Percentiles rank a stretch among this genome's conserved stretches.
Conservation (phyloP, 2,329 filamentous ascomycete species). For the Bipolaris cookei region DNA sequence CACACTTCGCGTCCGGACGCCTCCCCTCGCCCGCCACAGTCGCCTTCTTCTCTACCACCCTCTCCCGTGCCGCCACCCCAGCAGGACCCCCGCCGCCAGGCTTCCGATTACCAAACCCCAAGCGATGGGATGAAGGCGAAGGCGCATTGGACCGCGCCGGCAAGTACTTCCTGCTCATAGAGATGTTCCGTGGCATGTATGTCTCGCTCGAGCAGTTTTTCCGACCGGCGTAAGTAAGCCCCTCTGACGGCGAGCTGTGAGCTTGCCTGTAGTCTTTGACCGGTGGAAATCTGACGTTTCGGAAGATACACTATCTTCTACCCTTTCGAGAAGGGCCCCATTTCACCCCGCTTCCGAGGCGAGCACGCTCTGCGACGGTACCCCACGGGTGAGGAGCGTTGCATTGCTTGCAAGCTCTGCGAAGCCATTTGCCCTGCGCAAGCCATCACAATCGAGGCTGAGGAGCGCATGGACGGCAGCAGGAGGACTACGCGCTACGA, state of each 20-base stretch:
- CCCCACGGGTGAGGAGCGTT: slow-evolving; percentile 96
- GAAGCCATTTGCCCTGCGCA: slow-evolving; percentile 98
- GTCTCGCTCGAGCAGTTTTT: slow-evolving; percentile 98
- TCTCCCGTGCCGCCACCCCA: slow-evolving; percentile 68
- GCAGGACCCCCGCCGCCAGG: slow-evolving; percentile 77
- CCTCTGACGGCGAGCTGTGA: slow-evolving; percentile 21
- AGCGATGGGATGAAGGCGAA: slow-evolving; percentile 83
- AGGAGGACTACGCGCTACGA: slow-evolving; percentile 96
- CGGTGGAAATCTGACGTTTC: slow-evolving; percentile 34
- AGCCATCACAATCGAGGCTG: slow-evolving; percentile 98
- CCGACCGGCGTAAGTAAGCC: slow-evolving; percentile 82
- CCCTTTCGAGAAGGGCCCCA: slow-evolving; percentile 98
- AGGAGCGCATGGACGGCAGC: slow-evolving; percentile 95
- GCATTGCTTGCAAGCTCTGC: slow-evolving; percentile 99
- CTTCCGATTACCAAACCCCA: slow-evolving; percentile 77
- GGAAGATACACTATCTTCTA: slow-evolving; percentile 96
- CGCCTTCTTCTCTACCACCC: slow-evolving; percentile 68
- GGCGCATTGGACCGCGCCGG: slow-evolving; percentile 80
- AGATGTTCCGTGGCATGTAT: slow-evolving; percentile 98
- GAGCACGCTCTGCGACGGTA: slow-evolving; percentile 97
- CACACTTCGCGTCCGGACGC: slow-evolving; percentile 41
- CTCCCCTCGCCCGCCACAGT: slow-evolving; percentile 55
- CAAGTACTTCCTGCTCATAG: slow-evolving; percentile 93
- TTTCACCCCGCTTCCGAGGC: slow-evolving; percentile 96
- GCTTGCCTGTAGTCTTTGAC: slow-evolving; percentile 6